Conservation (phyloP, 2,329 filamentous ascomycete genomes). For the Pyricularia pennisetigena region DNA sequence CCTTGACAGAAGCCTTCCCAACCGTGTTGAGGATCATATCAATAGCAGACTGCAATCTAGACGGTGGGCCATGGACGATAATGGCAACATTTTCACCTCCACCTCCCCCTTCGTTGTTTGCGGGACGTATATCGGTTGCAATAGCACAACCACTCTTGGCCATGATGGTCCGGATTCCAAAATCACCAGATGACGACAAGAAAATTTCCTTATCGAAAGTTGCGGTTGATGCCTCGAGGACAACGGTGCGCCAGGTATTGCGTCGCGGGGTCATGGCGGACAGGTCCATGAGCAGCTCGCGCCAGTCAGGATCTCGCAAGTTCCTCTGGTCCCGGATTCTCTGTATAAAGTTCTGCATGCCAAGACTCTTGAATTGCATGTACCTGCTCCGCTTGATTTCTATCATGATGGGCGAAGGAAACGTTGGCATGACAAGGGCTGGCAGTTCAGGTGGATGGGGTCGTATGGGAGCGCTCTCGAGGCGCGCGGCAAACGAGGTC, state of each 20-base stretch:
- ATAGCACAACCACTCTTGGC: background rate
- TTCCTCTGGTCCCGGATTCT: slow-evolving; percentile 20
- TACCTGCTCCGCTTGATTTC: slow-evolving; percentile 14
- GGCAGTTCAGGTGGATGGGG: background rate
- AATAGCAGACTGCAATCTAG: background rate
- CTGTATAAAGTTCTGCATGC: slow-evolving; percentile 26
- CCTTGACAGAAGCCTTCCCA: background rate
- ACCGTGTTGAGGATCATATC: background rate
- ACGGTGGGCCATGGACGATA: slow-evolving; percentile 3
- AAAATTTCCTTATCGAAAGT: slow-evolving; percentile 2
- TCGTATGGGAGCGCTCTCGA: background rate
- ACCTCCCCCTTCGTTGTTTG: background rate
- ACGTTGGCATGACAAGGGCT: slow-evolving; percentile 17
- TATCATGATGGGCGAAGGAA: slow-evolving; percentile 11
- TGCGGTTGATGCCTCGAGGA: slow-evolving; percentile 4
- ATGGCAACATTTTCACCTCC: slow-evolving; percentile 17
- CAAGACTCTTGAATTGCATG: slow-evolving; percentile 15
- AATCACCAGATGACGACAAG: slow-evolving; percentile 10
- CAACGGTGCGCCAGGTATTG: background rate
- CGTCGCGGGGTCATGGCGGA: slow-evolving; percentile 20
- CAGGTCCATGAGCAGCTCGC: slow-evolving; percentile 26
- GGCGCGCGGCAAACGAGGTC: background rate
- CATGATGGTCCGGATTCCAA: background rate
- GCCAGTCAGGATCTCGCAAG: slow-evolving; percentile 26
- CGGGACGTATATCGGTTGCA: background rate